phyloP scores from a whole-genome alignment of 2,329 filamentous ascomycete species.

The Trichophyton verrucosum region DNA sequence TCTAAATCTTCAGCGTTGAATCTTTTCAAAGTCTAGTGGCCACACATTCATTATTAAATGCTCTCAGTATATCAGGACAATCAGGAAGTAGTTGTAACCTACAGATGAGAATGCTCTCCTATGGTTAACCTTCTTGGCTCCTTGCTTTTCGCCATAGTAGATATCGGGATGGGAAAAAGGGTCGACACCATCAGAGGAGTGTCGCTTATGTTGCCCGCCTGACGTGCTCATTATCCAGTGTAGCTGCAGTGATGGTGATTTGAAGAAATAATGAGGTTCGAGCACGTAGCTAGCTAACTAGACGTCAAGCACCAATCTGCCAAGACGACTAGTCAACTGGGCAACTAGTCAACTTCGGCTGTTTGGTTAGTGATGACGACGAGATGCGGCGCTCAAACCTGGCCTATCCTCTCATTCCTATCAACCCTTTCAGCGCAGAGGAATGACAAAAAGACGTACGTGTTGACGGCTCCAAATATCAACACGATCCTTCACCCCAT shows the following conservation, averaged over 20 bases:
- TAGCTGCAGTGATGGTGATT: not conserved
- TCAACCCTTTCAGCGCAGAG: not conserved
- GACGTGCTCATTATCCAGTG: constrained; percentile 10
- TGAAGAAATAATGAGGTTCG: not conserved
- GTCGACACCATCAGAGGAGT: constrained; percentile 37
- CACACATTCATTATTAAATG: constrained; percentile 9
- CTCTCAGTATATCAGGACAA: not conserved
- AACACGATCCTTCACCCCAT: not conserved
- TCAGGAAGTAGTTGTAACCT: not conserved
- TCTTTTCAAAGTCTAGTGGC: constrained; percentile 24
- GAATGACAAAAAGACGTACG: not conserved
- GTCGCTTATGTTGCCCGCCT: constrained; percentile 13
- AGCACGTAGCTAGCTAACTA: not conserved
- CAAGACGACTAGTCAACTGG: too few relatives aligned
- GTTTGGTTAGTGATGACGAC: not conserved
- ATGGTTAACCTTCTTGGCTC: constrained; percentile 19
- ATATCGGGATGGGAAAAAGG: constrained; percentile 46
- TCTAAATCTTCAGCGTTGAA: constrained; percentile 27
- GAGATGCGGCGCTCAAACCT: not conserved
- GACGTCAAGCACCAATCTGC: not conserved
- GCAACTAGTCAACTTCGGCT: not conserved
- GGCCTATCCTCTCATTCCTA: not conserved
- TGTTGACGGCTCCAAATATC: not conserved
- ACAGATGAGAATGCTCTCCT: constrained; percentile 12
- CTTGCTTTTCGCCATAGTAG: constrained; percentile 46